Conservation (phyloP, 1,284 basidiomycete species). For the Apiotrichum akiyoshidainum region DNA sequence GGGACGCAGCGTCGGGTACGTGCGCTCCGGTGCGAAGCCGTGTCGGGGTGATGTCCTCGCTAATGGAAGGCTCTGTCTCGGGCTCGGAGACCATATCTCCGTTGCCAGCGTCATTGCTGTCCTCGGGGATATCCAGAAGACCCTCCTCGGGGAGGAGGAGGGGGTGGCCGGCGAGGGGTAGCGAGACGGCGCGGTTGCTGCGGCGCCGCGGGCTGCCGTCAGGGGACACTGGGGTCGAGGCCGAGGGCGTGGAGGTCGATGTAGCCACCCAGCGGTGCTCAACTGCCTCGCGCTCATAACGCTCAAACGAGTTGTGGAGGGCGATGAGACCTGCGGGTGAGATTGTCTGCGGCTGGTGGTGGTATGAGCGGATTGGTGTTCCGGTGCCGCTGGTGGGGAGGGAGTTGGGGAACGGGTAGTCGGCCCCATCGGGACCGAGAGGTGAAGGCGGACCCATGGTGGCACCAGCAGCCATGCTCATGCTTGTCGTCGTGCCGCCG, state of each 20-base stretch:
- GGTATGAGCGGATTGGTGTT: neutral
- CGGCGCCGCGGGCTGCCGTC: neutral
- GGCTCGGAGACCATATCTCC: neutral
- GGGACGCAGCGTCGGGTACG: too few relatives aligned
- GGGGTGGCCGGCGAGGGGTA: neutral
- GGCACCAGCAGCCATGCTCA: neutral
- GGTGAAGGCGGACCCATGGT: neutral
- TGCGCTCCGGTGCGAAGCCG: too few relatives aligned
- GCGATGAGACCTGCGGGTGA: constrained; percentile 1
- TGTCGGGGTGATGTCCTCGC: too few relatives aligned
- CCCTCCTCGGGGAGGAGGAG: neutral
- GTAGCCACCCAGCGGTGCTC: constrained; percentile 3
- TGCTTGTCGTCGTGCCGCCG: neutral
- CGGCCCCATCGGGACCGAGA: neutral
- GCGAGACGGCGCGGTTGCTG: neutral
- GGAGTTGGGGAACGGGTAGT: neutral
- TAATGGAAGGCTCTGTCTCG: neutral
- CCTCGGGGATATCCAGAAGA: too few relatives aligned
- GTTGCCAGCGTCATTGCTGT: too few relatives aligned
- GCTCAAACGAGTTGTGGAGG: constrained; percentile 3
- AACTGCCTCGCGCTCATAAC: neutral
- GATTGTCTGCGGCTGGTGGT: neutral
- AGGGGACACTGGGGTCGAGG: neutral
- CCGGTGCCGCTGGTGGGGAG: neutral
- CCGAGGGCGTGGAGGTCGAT: neutral